phyloP scores from a whole-genome alignment of 305 asterid species.

The Withania somnifera region DNA sequence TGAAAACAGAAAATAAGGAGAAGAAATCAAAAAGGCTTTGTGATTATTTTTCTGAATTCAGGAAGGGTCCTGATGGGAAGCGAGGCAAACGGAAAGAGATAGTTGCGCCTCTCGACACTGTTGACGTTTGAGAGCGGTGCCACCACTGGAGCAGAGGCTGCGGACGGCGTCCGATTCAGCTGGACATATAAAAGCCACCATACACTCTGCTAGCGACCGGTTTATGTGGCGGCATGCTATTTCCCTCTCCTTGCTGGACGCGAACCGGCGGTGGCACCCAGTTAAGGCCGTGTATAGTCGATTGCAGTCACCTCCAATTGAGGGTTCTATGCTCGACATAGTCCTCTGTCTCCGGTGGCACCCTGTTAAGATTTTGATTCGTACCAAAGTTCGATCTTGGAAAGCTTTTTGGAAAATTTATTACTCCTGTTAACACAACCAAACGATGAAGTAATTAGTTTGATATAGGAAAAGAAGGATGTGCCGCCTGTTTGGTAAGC shows the following conservation, averaged over 20 bases:
- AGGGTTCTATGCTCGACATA: neutral
- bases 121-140: slow-evolving; percentile 77
- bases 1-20: neutral
- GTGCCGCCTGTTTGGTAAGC: no score
- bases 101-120: slow-evolving; percentile 71
- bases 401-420: no score
- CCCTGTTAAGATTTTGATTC: neutral
- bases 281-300: slow-evolving; percentile 46
- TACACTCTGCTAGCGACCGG: slow-evolving; percentile 63
- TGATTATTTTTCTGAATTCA: slow-evolving; percentile 6
- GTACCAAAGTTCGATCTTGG: no score
- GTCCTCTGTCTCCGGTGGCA: neutral
- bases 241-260: slow-evolving; percentile 47
- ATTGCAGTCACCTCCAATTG: slow-evolving; percentile 26
- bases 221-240: slow-evolving; percentile 83
- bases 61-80: slow-evolving; percentile 30
- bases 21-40: neutral
- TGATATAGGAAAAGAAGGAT: no score
- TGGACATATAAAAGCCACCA: slow-evolving; percentile 58
- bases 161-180: slow-evolving; percentile 70
- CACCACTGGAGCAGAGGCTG: slow-evolving; percentile 75
- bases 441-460: no score
- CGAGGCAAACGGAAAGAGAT: slow-evolving; percentile 59
- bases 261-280: slow-evolving; percentile 68
- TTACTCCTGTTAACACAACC: no score